Conservation (phyloP, 1,139 yeast species). For the Suhomyces anneliseae region DNA sequence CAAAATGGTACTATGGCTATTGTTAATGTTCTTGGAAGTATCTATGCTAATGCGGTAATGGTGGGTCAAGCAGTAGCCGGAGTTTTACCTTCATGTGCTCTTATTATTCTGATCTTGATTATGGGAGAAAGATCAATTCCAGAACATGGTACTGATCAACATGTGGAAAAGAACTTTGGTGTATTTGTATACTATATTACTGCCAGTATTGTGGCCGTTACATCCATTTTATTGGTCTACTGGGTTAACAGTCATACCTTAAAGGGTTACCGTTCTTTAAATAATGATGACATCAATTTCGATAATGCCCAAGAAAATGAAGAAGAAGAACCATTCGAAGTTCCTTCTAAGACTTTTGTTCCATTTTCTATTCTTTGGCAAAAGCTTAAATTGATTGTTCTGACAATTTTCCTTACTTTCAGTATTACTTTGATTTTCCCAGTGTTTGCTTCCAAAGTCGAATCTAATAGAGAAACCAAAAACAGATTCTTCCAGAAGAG, state of each 20-base stretch:
- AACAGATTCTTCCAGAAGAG: constrained; percentile 41
- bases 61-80: constrained; percentile 96
- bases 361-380: constrained; percentile 54
- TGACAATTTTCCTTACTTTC: constrained; percentile 74
- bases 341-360: constrained; percentile 30
- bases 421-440: constrained; percentile 82
- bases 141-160: constrained; percentile 10
- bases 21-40: constrained; percentile 74
- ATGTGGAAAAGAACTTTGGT: constrained; percentile 44
- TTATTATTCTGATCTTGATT: constrained; percentile 58
- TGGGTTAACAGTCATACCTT: constrained; percentile 30
- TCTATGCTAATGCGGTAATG: constrained; percentile 84
- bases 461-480: constrained; percentile 46
- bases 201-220: constrained; percentile 59
- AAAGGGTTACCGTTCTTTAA: constrained; percentile 16
- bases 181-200: constrained; percentile 69
- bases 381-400: constrained; percentile 61
- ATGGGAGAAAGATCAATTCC: constrained; percentile 27
- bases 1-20: constrained; percentile 93
- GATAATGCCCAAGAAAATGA: neutral
- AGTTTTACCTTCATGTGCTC: constrained; percentile 78
- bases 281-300: constrained; percentile 1
- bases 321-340: neutral
- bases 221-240: constrained; percentile 44
- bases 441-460: constrained; percentile 77